Evolutionary conservation across 2,329 filamentous ascomycete species (phyloP).

Genomic region (Alternaria rosae): DNA sequence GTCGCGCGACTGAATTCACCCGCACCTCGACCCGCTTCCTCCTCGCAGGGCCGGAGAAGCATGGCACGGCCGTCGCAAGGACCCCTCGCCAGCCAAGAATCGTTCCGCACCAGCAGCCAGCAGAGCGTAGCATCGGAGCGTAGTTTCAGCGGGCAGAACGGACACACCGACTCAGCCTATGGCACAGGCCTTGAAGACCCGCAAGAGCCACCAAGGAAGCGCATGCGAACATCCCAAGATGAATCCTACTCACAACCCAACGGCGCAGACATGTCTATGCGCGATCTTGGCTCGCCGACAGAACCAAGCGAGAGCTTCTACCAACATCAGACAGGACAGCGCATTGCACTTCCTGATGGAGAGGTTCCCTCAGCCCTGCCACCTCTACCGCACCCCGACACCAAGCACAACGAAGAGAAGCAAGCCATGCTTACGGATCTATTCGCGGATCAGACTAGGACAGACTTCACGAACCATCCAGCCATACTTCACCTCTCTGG

Average conservation of each 20-base stretch:
- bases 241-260: constrained; percentile 51
- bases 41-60: constrained; percentile 70
- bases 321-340: constrained; percentile 55
- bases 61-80: constrained; percentile 77
- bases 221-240: constrained; percentile 61
- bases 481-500: constrained; percentile 78
- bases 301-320: constrained; percentile 80
- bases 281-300: constrained; percentile 69
- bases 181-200: constrained; percentile 64
- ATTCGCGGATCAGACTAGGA: constrained; percentile 63
- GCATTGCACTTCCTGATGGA: constrained; percentile 54
- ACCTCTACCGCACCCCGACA: constrained; percentile 67
- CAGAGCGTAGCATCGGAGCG: constrained; percentile 80
- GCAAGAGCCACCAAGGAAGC: constrained; percentile 82
- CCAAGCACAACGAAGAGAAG: constrained; percentile 76
- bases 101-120: constrained; percentile 76
- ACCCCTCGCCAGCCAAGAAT: constrained; percentile 68
- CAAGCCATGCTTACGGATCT: constrained; percentile 82
- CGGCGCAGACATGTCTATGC: constrained; percentile 66
- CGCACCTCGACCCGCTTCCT: constrained; percentile 66
- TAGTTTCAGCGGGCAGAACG: constrained; percentile 66
- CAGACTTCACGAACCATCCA: constrained; percentile 76
- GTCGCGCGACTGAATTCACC: constrained; percentile 87
- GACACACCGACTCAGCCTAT: constrained; percentile 69
- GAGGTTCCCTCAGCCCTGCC: constrained; percentile 68